Percentiles rank a stretch among this genome's conserved stretches.
These are phyloP conservation scores for Penicillium occitanis DNA, from an alignment of 2,329 filamentous ascomycete genomes.

Conservation along the genomic window DNA sequence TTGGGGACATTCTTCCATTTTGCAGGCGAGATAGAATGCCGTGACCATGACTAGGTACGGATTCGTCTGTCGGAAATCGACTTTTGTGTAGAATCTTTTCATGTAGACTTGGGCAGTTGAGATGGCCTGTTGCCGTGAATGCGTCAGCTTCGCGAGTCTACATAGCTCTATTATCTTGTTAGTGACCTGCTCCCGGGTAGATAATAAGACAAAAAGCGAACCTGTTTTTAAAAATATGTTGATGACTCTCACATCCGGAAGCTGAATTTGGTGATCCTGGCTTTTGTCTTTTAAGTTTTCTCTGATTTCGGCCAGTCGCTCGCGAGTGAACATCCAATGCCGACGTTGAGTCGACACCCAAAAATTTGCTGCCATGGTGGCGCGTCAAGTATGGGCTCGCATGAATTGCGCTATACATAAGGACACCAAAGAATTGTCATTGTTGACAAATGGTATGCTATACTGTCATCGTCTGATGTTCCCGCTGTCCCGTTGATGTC, in stretches of 20 bases:
- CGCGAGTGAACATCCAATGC: slow-evolving; percentile 86
- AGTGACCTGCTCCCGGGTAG: not conserved
- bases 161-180: slow-evolving; percentile 74
- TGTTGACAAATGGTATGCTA: not conserved
- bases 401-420: slow-evolving; percentile 9
- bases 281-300: slow-evolving; percentile 76
- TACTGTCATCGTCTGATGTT: not conserved
- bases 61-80: slow-evolving; percentile 89
- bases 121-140: slow-evolving; percentile 80
- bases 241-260: slow-evolving; percentile 78
- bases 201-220: slow-evolving; percentile 45
- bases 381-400: not conserved
- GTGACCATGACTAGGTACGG: slow-evolving; percentile 92
- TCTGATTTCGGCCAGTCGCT: slow-evolving; percentile 73
- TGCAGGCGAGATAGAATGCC: slow-evolving; percentile 90
- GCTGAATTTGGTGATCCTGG: slow-evolving; percentile 70
- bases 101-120: slow-evolving; percentile 94
- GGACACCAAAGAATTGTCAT: slow-evolving; percentile 37
- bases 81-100: slow-evolving; percentile 86
- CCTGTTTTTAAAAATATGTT: slow-evolving; percentile 92
- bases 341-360: slow-evolving; percentile 92
- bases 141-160: slow-evolving; percentile 66
- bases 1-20: slow-evolving; percentile 96
- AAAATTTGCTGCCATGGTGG: slow-evolving; percentile 84
- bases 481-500: not conserved